Evolutionary conservation across 2,329 filamentous ascomycete genomes (phyloP).

Genomic region (Aphanocladium album): DNA sequence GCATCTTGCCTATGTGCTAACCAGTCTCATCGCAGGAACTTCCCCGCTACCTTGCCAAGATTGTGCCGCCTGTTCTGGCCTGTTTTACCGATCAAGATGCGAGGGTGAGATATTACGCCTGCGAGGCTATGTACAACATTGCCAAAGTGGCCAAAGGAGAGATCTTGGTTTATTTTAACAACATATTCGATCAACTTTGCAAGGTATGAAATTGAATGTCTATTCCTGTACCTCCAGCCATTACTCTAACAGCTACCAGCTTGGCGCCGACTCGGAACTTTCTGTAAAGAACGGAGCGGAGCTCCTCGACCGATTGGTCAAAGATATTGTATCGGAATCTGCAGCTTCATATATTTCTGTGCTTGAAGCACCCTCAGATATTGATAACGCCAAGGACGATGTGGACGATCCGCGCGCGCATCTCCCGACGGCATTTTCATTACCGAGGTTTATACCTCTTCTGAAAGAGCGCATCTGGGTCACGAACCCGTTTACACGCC

Average conservation of each 20-base stretch:
- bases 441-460: slow-evolving; percentile 84
- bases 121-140: slow-evolving; percentile 99
- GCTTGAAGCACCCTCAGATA: slow-evolving; percentile 55
- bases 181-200: slow-evolving; percentile 94
- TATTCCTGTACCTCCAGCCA: neutral
- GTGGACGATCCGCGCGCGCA: slow-evolving; percentile 38
- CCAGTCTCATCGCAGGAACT: slow-evolving; percentile 59
- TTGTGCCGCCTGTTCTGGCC: slow-evolving; percentile 91
- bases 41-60: slow-evolving; percentile 84
- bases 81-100: slow-evolving; percentile 99
- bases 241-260: slow-evolving; percentile 41
- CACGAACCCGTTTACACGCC: slow-evolving; percentile 88
- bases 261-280: slow-evolving; percentile 91
- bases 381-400: slow-evolving; percentile 42
- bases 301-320: slow-evolving; percentile 86
- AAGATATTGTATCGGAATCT: slow-evolving; percentile 93
- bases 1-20: neutral
- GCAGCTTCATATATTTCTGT: slow-evolving; percentile 92
- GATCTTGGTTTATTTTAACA: slow-evolving; percentile 94
- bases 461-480: slow-evolving; percentile 93
- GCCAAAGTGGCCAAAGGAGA: slow-evolving; percentile 98
- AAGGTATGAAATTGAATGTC: slow-evolving; percentile 57
- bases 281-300: slow-evolving; percentile 98
- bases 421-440: slow-evolving; percentile 82
- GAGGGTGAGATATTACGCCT: slow-evolving; percentile 93